phyloP scores from a whole-genome alignment of 2,329 filamentous ascomycete genomes.

The Massarina eburnea region DNA sequence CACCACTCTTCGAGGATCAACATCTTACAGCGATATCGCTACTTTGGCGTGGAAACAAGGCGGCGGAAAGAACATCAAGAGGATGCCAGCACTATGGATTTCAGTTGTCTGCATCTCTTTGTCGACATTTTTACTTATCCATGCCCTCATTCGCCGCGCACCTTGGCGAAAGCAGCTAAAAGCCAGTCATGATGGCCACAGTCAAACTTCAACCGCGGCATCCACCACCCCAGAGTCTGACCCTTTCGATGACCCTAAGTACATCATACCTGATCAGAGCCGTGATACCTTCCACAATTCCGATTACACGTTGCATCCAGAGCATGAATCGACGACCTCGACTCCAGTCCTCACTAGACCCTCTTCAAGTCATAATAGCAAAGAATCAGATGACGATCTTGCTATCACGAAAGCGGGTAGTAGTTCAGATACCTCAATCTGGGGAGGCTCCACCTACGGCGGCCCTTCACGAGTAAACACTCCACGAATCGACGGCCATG shows the following conservation, averaged over 20 bases:
- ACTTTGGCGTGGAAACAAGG: conserved; percentile 36
- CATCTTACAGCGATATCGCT: conserved; percentile 22
- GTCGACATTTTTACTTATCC: conserved; percentile 31
- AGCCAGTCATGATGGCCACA: conserved; percentile 8
- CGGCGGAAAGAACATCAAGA: conserved; percentile 19
- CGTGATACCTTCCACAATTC: conserved; percentile 9
- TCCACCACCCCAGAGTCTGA: not conserved
- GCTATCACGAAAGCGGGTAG: conserved; percentile 21
- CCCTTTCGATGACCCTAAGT: conserved; percentile 3
- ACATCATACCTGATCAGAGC: not conserved
- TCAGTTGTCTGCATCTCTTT: conserved; percentile 33
- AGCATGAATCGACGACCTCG: not conserved
- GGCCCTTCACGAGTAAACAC: conserved; percentile 23
- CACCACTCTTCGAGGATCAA: conserved; percentile 35
- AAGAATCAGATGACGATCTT: conserved; percentile 23
- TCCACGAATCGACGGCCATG: conserved; percentile 24
- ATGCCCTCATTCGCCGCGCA: conserved; percentile 31
- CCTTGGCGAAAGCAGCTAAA: conserved; percentile 17
- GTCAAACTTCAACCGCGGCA: not conserved
- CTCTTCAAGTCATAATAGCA: not conserved
- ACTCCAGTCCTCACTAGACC: not conserved
- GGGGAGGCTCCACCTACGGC: conserved; percentile 20
- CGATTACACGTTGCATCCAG: conserved; percentile 1
- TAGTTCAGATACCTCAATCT: conserved; percentile 19
- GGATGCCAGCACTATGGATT: conserved; percentile 37